Conservation (phyloP, 495 filamentous ascomycete species). For the Aspergillus panamensis region DNA sequence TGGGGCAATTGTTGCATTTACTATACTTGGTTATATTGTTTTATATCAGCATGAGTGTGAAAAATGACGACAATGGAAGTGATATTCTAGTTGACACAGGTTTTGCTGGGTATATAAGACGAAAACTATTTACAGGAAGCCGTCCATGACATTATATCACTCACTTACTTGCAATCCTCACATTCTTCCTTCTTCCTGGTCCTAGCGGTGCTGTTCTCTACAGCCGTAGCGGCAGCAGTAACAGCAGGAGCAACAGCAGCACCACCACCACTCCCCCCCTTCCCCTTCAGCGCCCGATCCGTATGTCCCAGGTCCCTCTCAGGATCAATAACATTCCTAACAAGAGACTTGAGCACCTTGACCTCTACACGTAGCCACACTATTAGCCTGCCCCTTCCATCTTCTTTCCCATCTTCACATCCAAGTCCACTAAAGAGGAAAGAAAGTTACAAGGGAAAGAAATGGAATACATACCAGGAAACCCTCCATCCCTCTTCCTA, state of each 20-base stretch:
- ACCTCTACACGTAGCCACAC: constrained; percentile 57
- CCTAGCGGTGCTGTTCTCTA: not conserved
- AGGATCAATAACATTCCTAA: constrained; percentile 81
- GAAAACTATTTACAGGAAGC: not conserved
- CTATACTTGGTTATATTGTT: constrained; percentile 9
- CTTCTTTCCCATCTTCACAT: no score
- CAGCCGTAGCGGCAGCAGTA: not conserved
- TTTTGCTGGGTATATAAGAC: not conserved
- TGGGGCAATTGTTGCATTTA: constrained; percentile 9
- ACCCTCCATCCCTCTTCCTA: constrained; percentile 81
- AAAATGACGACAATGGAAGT: constrained; percentile 20
- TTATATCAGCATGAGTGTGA: constrained; percentile 9
- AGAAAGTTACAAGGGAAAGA: constrained; percentile 10
- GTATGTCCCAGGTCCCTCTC: constrained; percentile 77
- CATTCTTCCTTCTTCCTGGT: constrained; percentile 23
- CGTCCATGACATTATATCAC: constrained; percentile 20
- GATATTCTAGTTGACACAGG: not conserved
- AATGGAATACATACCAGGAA: constrained; percentile 63
- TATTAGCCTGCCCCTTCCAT: not conserved
- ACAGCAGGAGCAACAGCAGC: no score
- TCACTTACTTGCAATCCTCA: constrained; percentile 39
- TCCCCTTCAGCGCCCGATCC: constrained; percentile 46
- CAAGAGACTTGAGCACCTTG: constrained; percentile 83
- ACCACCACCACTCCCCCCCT: no score
- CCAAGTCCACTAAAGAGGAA: not conserved